A percentile compares a stretch with the other conserved stretches of the same genome.
These are phyloP conservation scores for Pyrenochaeta sp. DNA, from an alignment of 2,329 filamentous ascomycete species.

Conservation along the genomic window DNA sequence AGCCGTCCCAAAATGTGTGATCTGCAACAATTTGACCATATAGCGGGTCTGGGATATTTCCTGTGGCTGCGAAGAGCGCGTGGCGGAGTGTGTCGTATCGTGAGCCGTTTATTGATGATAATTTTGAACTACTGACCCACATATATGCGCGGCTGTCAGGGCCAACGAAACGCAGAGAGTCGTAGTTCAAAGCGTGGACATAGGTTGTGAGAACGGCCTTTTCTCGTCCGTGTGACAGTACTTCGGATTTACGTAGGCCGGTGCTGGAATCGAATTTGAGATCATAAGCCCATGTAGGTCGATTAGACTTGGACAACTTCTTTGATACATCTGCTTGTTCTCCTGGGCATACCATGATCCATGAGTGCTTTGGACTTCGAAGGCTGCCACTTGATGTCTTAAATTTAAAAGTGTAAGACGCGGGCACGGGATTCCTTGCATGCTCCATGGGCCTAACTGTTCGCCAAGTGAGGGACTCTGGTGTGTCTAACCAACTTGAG, in stretches of 20 bases:
- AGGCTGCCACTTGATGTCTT: conserved; percentile 34
- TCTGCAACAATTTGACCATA: conserved; percentile 48
- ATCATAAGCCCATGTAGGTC: conserved; percentile 36
- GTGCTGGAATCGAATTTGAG: conserved; percentile 33
- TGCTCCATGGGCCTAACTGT: conserved; percentile 26
- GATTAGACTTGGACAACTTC: conserved; percentile 7
- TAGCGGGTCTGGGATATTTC: conserved; percentile 34
- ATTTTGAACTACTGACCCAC: conserved; percentile 41
- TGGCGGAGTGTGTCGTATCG: conserved; percentile 44
- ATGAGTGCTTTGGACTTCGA: conserved; percentile 35
- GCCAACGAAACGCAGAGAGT: conserved; percentile 41
- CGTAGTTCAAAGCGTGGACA: conserved; percentile 42
- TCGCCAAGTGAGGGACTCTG: conserved; percentile 32
- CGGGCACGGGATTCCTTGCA: conserved; percentile 15
- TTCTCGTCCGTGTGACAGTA: conserved; percentile 24
- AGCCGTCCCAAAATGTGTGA: conserved; percentile 46
- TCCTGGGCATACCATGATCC: conserved; percentile 34
- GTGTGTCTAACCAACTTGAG: conserved; percentile 37
- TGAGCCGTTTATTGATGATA: conserved; percentile 32
- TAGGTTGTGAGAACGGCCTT: conserved; percentile 39
- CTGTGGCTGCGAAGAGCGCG: conserved; percentile 38
- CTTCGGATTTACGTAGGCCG: conserved; percentile 36
- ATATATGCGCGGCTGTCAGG: conserved; percentile 37
- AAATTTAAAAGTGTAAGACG: conserved; percentile 35
- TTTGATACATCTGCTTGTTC: background rate